Evolutionary conservation across 805 yeast species (phyloP), one percentile per base, ranked within the genome.

Genomic region (Candida berthetii): DNA sequence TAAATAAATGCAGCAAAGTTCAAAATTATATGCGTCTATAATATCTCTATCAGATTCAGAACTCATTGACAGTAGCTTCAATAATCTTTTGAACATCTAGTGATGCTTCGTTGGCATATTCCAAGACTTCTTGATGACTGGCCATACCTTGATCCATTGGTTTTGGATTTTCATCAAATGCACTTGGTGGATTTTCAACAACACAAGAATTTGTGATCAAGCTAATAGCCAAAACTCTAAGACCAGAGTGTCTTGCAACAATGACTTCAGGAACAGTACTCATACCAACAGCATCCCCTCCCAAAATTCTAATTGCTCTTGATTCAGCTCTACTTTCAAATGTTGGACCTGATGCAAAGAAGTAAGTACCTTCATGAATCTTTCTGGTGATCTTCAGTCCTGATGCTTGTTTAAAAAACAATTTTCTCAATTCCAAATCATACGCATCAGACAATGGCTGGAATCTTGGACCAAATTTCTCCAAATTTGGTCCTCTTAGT

Each of bases 241-340:
- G 62, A 1, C 90, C 95, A 44, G 81, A 74, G 60, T 93, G 98
- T 59, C 96, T 80, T 2, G 96, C 98, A 16, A 88, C 83, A 46
- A 88, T 78, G 2, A 88, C 96, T 62, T 91, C 99, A 0, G 99
- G 97, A 28, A 91, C 97, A 0, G 98, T 93, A 43, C 96, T 85
- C 99, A 91, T 91, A 4, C 98, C 98, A 2, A 90, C 98, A 0
- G 93, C 85, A 61, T 91, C 98, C 39, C 87, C 96, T 9, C 98
- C 98, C 24, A 84, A 48, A 6, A 65, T 50, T 45, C 79, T 62
- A 37, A 91, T 67, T 71, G 82, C 70, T 43, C 95, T 71, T n/a
- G 83, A 84, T 65, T 91, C 99, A 0, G 97, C 96, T 53, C 96
- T 72, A 3, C 86, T 76, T 66, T 91, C 99, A 62, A 83, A 91